Evolutionary conservation across 1,139 yeast species (phyloP).

Genomic region (Zygosaccharomyces sapae): DNA sequence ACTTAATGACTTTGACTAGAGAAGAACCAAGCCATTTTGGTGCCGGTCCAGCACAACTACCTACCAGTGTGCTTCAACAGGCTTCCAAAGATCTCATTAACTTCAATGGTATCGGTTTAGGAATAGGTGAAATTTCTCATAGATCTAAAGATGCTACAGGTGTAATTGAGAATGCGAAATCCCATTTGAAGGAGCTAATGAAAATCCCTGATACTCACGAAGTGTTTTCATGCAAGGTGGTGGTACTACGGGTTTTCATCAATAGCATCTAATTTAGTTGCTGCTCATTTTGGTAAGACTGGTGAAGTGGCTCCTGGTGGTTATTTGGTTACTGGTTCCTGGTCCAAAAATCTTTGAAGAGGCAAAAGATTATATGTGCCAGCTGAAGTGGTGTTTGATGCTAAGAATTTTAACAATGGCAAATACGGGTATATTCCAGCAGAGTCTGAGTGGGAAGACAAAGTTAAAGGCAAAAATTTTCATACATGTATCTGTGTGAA

Average conservation of each 20-base stretch:
- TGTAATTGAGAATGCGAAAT: constrained; percentile 74
- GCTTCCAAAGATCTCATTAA: constrained; percentile 80
- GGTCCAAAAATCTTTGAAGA: constrained; percentile 87
- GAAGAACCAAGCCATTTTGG: constrained; percentile 84
- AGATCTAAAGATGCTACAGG: constrained; percentile 78
- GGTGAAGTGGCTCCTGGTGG: constrained; percentile 78
- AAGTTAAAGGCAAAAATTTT: constrained; percentile 48
- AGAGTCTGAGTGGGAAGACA: constrained; percentile 55
- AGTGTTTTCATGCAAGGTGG: constrained; percentile 96
- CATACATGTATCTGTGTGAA: constrained; percentile 87
- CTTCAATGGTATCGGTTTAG: constrained; percentile 67
- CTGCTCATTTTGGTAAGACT: constrained; percentile 60
- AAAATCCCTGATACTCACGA: constrained; percentile 88
- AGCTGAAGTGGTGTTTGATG: constrained; percentile 62
- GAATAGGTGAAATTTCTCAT: constrained; percentile 93
- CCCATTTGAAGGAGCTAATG: constrained; percentile 57
- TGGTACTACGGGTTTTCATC: constrained; percentile 95
- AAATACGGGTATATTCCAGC: constrained; percentile 69
- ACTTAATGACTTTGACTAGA: constrained; percentile 46
- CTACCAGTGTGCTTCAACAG: constrained; percentile 75
- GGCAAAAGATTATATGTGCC: constrained; percentile 79
- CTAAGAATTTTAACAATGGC: constrained; percentile 48
- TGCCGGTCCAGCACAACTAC: constrained; percentile 94
- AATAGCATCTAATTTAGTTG: constrained; percentile 74
- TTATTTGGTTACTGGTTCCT: constrained; percentile 84